Percentiles rank a stretch among this genome's conserved stretches.
Conservation (phyloP, 768 basidiomycete species). For the Hygrophoropsis aurantiaca region DNA sequence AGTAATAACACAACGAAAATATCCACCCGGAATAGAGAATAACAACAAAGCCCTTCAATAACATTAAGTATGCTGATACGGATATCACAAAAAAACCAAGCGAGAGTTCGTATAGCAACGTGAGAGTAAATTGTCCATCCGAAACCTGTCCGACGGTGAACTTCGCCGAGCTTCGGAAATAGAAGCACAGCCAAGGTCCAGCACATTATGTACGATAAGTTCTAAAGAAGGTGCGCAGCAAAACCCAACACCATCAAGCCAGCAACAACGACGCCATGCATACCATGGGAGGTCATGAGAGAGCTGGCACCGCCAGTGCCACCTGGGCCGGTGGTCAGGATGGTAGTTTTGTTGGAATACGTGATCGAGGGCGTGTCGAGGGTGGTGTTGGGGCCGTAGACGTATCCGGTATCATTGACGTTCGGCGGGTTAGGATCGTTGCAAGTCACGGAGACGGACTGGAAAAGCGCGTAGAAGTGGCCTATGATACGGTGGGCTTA, state of each 20-base stretch:
- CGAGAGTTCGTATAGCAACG: constrained; percentile 1
- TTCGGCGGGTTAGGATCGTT: constrained; percentile 44
- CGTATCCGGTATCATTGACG: constrained; percentile 58
- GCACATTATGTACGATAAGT: background rate
- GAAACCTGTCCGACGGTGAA: too few relatives aligned
- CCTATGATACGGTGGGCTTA: constrained; percentile 32
- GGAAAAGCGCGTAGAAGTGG: constrained; percentile 67
- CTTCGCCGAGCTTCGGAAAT: too few relatives aligned
- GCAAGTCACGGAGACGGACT: constrained; percentile 66
- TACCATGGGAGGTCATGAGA: constrained; percentile 5
- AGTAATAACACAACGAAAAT: too few relatives aligned
- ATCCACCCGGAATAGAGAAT: too few relatives aligned
- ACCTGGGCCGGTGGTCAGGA: constrained; percentile 15
- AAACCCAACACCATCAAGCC: constrained; percentile 11
- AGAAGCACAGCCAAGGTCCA: too few relatives aligned
- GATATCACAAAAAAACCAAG: constrained; percentile 5
- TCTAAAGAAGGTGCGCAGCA: constrained; percentile 17
- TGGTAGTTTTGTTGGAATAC: constrained; percentile 57
- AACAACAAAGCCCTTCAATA: too few relatives aligned
- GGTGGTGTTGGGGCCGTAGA: constrained; percentile 58
- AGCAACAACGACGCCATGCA: constrained; percentile 14
- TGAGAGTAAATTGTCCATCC: background rate
- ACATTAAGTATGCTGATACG: background rate
- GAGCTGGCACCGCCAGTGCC: constrained; percentile 40
- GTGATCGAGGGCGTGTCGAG: constrained; percentile 50